Percentiles rank a stretch among this genome's conserved stretches.
phyloP scores from a whole-genome alignment of 2,329 filamentous ascomycete genomes.

The Lachnellula occidentalis region DNA sequence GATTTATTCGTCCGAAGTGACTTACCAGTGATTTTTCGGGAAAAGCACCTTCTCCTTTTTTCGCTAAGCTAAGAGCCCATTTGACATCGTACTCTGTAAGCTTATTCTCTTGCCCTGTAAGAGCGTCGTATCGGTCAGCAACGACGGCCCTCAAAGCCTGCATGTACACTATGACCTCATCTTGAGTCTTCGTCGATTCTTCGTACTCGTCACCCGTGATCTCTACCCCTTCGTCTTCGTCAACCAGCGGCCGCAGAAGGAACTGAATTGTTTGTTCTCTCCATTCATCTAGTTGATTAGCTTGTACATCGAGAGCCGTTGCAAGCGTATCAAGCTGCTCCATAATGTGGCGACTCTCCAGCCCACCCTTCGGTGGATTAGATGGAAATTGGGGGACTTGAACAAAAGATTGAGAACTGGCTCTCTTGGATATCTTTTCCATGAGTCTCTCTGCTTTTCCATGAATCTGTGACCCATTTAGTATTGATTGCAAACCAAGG shows the following conservation, averaged over 20 bases:
- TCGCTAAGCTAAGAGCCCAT: constrained; percentile 54
- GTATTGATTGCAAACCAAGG: not conserved
- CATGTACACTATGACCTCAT: constrained; percentile 83
- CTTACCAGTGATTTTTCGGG: constrained; percentile 44
- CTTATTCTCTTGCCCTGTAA: constrained; percentile 72
- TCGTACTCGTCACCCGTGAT: constrained; percentile 87
- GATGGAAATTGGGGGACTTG: constrained; percentile 56
- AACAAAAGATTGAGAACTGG: constrained; percentile 49
- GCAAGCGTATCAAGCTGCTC: constrained; percentile 62
- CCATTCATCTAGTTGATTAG: constrained; percentile 66
- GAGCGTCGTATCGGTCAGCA: constrained; percentile 69
- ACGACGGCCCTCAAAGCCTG: constrained; percentile 69
- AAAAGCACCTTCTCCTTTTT: constrained; percentile 60
- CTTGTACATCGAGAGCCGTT: constrained; percentile 65
- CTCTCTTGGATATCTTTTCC: constrained; percentile 51
- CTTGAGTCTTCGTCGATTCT: constrained; percentile 79
- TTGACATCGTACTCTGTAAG: constrained; percentile 70
- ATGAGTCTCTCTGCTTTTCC: constrained; percentile 60
- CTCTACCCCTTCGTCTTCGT: constrained; percentile 71
- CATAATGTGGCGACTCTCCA: constrained; percentile 65
- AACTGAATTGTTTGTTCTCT: constrained; percentile 66
- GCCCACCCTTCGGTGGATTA: constrained; percentile 51
- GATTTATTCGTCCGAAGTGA: not conserved
- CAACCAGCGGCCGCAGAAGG: constrained; percentile 69
- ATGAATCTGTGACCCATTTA: constrained; percentile 26